phyloP scores from a whole-genome alignment of 345 rosid genomes.

The Citrus reticulata region DNA sequence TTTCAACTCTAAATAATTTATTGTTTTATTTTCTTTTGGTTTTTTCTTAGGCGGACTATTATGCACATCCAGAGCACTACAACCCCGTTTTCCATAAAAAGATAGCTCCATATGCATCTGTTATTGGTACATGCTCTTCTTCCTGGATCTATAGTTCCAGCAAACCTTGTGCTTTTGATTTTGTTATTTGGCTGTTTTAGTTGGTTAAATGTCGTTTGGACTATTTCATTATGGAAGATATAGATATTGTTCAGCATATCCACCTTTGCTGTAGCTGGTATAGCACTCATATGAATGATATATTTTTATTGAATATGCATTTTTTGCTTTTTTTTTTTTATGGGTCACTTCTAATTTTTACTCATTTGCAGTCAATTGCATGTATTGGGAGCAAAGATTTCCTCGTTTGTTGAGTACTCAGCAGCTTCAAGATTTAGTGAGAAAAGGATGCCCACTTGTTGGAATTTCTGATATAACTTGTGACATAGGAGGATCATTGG shows the following conservation, averaged over 20 bases:
- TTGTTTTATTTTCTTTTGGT: neutral
- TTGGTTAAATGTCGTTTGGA: neutral
- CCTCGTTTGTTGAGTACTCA: conserved; percentile 63
- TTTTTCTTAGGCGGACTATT: conserved; percentile 72
- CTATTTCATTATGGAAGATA: neutral
- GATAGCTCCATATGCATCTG: conserved; percentile 75
- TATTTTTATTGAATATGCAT: neutral
- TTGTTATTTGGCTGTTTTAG: neutral
- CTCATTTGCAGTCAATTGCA: conserved; percentile 70
- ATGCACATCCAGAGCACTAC: conserved; percentile 92
- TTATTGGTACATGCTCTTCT: conserved; percentile 57
- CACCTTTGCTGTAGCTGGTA: neutral
- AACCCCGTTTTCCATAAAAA: conserved; percentile 68
- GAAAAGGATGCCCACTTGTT: conserved; percentile 68
- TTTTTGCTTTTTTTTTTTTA: neutral
- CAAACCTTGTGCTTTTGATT: neutral
- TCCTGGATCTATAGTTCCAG: conserved; percentile 6
- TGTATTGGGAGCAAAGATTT: conserved; percentile 95
- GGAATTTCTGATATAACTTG: conserved; percentile 92
- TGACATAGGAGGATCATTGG: conserved; percentile 82
- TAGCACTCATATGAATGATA: neutral
- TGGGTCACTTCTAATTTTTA: conserved; percentile 3
- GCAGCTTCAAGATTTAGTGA: conserved; percentile 63
- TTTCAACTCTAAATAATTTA: neutral
- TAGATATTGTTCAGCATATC: neutral